These are phyloP conservation scores for Diplogelasinospora grovesii DNA, from an alignment of 495 filamentous ascomycete genomes.

Conservation along the genomic window DNA sequence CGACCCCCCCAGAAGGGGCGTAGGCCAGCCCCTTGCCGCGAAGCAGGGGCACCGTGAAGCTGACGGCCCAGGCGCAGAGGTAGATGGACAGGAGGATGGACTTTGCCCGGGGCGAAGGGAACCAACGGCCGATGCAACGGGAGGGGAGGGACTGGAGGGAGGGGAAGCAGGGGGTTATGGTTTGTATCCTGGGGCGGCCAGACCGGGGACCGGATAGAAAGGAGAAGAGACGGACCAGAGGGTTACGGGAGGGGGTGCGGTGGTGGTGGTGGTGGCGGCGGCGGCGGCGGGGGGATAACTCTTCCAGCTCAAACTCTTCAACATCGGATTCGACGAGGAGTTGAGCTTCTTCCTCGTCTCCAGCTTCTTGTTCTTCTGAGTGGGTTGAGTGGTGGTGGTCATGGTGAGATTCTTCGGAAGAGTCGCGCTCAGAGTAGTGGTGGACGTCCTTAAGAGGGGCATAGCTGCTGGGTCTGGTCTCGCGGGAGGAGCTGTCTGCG, in stretches of 20 bases:
- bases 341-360: slow-evolving; percentile 18
- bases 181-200: slow-evolving; percentile 14
- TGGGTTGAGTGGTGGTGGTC: too few species aligned
- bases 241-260: too few species aligned
- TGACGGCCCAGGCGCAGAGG: slow-evolving; percentile 59
- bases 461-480: too few species aligned
- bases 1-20: slow-evolving; percentile 52
- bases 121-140: slow-evolving; percentile 47
- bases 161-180: slow-evolving; percentile 61
- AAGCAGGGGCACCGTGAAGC: slow-evolving; percentile 49
- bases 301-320: slow-evolving; percentile 18
- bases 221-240: slow-evolving; percentile 6
- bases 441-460: too few species aligned
- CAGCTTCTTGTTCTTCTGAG: too few species aligned
- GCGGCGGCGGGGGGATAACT: too few species aligned
- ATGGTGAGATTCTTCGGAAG: too few species aligned
- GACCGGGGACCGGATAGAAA: slow-evolving; percentile 12
- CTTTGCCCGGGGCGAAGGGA: slow-evolving; percentile 55
- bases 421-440: too few species aligned
- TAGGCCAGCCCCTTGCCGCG: slow-evolving; percentile 55
- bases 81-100: slow-evolving; percentile 48
- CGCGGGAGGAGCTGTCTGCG: too few species aligned
- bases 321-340: slow-evolving; percentile 12
- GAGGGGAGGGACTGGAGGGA: slow-evolving; percentile 58
- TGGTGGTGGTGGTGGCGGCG: too few species aligned